These are phyloP conservation scores for Noccaea caerulescens DNA, from an alignment of 345 rosid species.

Conservation along the genomic window DNA sequence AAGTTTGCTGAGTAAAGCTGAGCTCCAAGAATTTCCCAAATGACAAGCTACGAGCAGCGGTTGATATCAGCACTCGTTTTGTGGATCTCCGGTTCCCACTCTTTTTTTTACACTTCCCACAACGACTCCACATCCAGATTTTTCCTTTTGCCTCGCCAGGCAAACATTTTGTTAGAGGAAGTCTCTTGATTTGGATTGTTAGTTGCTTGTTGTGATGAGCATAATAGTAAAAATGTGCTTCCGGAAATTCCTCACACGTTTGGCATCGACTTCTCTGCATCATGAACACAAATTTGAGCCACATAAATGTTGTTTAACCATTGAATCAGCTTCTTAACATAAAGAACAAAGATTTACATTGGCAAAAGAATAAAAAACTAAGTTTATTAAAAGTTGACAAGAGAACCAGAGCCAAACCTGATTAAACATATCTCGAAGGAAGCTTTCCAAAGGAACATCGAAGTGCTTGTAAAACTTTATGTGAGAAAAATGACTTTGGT, in stretches of 20 bases:
- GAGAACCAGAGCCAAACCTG: constrained; percentile 57
- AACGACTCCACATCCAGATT: constrained; percentile 98
- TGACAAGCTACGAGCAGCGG: constrained; percentile 77
- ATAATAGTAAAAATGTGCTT: constrained; percentile 81
- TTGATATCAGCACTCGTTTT: constrained; percentile 77
- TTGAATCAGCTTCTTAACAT: constrained; percentile 5
- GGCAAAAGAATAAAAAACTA: neutral
- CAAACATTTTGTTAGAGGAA: constrained; percentile 47
- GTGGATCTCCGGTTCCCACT: constrained; percentile 61
- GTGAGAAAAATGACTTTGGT: constrained; percentile 94
- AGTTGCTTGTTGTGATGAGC: constrained; percentile 84
- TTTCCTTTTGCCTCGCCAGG: constrained; percentile 77
- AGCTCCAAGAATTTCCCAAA: constrained; percentile 97
- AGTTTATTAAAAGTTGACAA: neutral
- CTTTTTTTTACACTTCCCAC: constrained; percentile 70
- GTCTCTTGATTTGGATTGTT: constrained; percentile 68
- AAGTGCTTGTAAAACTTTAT: constrained; percentile 86
- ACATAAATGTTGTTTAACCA: neutral
- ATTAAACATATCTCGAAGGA: constrained; percentile 79
- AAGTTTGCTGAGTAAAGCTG: constrained; percentile 64
- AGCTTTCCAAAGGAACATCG: constrained; percentile 85
- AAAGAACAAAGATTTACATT: neutral
- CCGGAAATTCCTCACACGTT: constrained; percentile 67
- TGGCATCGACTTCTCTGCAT: constrained; percentile 72
- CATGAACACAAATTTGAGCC: constrained; percentile 32